These are phyloP conservation scores for Vanilla planifolia DNA, from an alignment of 106 monocot species.

Conservation along the genomic window DNA sequence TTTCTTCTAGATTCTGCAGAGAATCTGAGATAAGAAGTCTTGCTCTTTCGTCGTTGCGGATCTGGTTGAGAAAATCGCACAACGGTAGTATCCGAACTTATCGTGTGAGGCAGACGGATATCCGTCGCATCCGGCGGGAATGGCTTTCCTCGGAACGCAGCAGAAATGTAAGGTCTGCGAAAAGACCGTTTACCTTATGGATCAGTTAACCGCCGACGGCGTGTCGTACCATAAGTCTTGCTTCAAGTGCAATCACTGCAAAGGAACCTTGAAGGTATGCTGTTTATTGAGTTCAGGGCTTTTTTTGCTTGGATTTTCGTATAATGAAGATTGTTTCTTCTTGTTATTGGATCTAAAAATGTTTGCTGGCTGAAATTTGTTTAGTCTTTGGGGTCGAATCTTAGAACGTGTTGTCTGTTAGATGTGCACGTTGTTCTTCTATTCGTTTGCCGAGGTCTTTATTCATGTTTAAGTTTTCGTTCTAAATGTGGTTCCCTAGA, in stretches of 20 bases:
- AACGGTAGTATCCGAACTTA: too few species aligned
- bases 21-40: background rate
- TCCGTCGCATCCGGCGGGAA: background rate
- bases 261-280: slow-evolving; percentile 26
- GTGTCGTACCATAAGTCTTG: slow-evolving; percentile 21
- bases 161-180: slow-evolving; percentile 32
- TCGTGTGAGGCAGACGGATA: background rate
- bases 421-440: too few species aligned
- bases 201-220: slow-evolving; percentile 24
- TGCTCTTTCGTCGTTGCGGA: background rate
- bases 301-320: background rate
- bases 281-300: too few species aligned
- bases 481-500: too few species aligned
- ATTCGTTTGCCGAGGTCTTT: too few species aligned
- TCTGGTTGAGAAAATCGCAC: background rate
- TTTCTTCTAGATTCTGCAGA: background rate
- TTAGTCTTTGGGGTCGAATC: too few species aligned
- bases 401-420: too few species aligned
- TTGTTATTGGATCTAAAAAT: background rate
- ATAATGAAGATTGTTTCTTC: background rate
- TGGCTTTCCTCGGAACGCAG: slow-evolving; percentile 24
- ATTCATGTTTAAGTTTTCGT: too few species aligned
- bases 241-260: slow-evolving; percentile 30
- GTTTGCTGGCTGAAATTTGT: too few species aligned
- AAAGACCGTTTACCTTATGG: slow-evolving; percentile 29